These are phyloP conservation scores for Lactarius sanguifluus DNA, from an alignment of 768 basidiomycete species.

Conservation along the genomic window DNA sequence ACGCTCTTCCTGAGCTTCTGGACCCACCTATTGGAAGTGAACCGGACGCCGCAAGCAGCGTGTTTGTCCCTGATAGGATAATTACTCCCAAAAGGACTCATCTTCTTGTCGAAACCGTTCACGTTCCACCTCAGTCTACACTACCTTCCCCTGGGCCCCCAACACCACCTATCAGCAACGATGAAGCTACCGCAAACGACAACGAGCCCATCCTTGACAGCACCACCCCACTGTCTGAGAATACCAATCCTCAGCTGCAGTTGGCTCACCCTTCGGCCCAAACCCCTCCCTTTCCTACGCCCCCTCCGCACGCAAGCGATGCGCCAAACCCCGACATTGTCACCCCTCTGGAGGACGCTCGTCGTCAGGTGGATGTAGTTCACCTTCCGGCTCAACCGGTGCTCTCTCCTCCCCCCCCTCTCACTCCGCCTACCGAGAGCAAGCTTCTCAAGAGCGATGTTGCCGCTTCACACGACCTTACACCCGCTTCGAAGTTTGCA, in stretches of 20 bases:
- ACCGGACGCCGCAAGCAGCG: neutral
- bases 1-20: neutral
- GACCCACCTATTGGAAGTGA: neutral
- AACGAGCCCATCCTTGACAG: neutral
- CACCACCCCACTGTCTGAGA: neutral
- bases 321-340: neutral
- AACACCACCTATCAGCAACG: neutral
- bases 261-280: neutral
- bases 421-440: neutral
- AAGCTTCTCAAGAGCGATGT: neutral
- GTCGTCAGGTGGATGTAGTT: neutral
- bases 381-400: neutral
- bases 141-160: neutral
- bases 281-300: neutral
- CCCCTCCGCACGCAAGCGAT: neutral
- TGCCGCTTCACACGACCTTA: neutral
- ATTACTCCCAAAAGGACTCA: neutral
- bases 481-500: neutral
- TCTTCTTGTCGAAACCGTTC: slow-evolving; percentile 1
- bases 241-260: neutral
- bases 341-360: neutral
- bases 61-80: neutral
- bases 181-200: neutral
- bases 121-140: neutral
- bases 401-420: neutral